Percentiles rank a stretch among this genome's conserved stretches.
phyloP scores from a whole-genome alignment of 139 green algal species.

The Chlorella sp. region DNA sequence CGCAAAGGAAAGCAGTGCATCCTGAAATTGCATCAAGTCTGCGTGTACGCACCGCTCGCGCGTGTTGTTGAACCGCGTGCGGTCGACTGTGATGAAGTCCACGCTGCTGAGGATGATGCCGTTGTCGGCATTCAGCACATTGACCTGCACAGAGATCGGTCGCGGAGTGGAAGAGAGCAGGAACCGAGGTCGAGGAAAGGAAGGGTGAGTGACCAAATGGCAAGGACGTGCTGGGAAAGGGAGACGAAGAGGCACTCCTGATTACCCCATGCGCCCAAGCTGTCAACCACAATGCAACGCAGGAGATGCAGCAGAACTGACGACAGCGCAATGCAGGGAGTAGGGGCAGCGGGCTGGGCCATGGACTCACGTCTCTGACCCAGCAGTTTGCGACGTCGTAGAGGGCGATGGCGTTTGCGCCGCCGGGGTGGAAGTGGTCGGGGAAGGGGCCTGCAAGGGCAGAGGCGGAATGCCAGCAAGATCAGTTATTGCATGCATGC shows the following conservation, averaged over 20 bases:
- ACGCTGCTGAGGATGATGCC: neutral
- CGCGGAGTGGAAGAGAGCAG: too few relatives aligned
- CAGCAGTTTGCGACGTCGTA: slow-evolving; percentile 29
- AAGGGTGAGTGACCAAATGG: too few relatives aligned
- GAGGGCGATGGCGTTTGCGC: slow-evolving; percentile 33
- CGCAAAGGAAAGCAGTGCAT: too few relatives aligned
- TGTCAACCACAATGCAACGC: neutral
- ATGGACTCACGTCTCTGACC: slow-evolving; percentile 7
- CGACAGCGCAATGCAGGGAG: too few relatives aligned
- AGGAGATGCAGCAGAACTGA: too few relatives aligned
- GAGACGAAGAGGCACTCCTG: neutral
- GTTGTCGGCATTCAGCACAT: slow-evolving; percentile 5
- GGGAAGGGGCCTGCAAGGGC: slow-evolving; percentile 2
- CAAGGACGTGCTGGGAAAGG: too few relatives aligned
- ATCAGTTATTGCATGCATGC: too few relatives aligned
- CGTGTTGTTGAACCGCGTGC: neutral
- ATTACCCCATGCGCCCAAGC: too few relatives aligned
- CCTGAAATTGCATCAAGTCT: neutral
- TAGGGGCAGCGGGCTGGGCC: neutral
- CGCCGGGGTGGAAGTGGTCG: slow-evolving; percentile 4
- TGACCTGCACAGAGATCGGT: neutral
- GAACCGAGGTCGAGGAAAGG: too few relatives aligned
- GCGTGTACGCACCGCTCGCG: neutral
- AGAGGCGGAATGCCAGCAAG: neutral
- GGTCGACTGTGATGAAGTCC: slow-evolving; percentile 14